Conservation (phyloP, 2,329 filamentous ascomycete species). For the Tothia fuscella region DNA sequence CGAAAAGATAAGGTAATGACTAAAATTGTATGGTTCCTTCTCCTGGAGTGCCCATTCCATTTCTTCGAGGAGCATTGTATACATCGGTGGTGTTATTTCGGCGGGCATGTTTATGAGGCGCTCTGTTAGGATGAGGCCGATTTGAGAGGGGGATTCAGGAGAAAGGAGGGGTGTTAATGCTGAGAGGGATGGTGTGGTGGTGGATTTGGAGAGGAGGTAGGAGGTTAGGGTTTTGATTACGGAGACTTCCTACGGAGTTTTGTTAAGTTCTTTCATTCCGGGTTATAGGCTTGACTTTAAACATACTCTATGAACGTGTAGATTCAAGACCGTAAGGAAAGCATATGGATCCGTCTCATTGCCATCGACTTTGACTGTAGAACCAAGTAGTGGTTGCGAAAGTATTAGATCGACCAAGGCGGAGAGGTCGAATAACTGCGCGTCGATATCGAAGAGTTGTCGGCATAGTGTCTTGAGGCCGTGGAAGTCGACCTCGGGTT, state of each 20-base stretch:
- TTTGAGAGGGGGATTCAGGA: conserved; percentile 32
- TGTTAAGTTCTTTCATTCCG: not conserved
- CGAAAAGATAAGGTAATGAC: conserved; percentile 82
- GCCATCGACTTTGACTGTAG: conserved; percentile 93
- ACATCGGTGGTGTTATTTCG: conserved; percentile 86
- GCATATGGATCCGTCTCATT: conserved; percentile 88
- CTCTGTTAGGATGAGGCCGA: conserved; percentile 84
- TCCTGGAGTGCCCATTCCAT: conserved; percentile 79
- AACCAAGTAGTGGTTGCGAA: conserved; percentile 76
- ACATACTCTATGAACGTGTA: conserved; percentile 55
- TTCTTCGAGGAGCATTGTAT: conserved; percentile 87
- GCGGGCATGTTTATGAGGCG: conserved; percentile 94
- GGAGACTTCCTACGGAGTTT: conserved; percentile 45
- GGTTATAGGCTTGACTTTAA: not conserved
- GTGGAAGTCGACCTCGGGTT: conserved; percentile 82
- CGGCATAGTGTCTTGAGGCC: conserved; percentile 81
- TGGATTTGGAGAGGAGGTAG: conserved; percentile 53
- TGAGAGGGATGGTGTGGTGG: conserved; percentile 43
- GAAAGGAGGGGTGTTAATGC: conserved; percentile 27
- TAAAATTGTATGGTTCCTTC: conserved; percentile 83
- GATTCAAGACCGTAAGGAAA: conserved; percentile 77
- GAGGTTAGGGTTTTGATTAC: conserved; percentile 57
- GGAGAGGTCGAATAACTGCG: conserved; percentile 75
- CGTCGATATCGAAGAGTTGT: conserved; percentile 85
- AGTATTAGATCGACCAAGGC: conserved; percentile 76